These are phyloP conservation scores for Phaseolus lunatus DNA, from an alignment of 306 rosid genomes.

Conservation along the genomic window DNA sequence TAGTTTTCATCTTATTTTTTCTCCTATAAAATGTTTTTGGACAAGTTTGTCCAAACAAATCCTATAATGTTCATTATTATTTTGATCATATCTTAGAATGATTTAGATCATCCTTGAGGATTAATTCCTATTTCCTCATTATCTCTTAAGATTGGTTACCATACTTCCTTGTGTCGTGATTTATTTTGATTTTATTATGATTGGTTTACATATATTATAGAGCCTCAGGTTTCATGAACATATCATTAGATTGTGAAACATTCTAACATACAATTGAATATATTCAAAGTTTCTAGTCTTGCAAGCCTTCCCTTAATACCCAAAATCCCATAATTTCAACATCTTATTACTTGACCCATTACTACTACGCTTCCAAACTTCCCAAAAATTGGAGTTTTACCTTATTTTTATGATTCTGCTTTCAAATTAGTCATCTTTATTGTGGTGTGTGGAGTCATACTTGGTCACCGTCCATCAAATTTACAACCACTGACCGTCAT, in stretches of 20 bases:
- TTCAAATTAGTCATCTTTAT: background rate
- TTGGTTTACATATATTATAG: background rate
- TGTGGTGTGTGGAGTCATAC: background rate
- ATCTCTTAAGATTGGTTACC: background rate
- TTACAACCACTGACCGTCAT: background rate
- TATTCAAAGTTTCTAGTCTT: background rate
- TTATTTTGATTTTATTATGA: background rate
- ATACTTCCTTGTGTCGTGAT: background rate
- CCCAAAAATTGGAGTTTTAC: background rate
- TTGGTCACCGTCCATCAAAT: background rate
- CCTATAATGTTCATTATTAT: background rate
- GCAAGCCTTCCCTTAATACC: background rate
- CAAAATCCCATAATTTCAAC: background rate
- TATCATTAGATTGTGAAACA: background rate
- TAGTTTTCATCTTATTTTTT: too few species aligned
- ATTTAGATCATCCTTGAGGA: background rate
- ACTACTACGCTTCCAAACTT: background rate
- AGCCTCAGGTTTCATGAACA: background rate
- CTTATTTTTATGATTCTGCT: background rate
- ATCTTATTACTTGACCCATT: background rate
- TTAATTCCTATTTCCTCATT: background rate
- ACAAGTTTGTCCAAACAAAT: too few species aligned
- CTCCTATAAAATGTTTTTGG: too few species aligned
- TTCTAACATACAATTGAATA: background rate
- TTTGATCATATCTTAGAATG: background rate